Base-by-base conservation (phyloP, 1,284 basidiomycete species). In the Apiotrichum sp. region DNA sequence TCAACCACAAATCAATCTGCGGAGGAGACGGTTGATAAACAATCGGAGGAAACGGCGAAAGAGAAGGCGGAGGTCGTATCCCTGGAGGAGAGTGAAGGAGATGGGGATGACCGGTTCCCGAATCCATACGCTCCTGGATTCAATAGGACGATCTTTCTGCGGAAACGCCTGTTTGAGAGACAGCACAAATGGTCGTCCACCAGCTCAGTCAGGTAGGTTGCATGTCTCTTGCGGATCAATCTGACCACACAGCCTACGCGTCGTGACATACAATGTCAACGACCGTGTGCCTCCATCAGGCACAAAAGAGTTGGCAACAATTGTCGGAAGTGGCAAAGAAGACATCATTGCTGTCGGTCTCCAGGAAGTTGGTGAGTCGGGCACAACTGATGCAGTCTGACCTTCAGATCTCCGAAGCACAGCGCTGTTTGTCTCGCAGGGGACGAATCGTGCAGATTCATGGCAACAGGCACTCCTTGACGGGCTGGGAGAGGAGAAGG, bases 401-500 rank as follows among this genome's bases (percentile, higher is more conserved):
- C 41, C 16, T 22, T 5, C 41, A 66, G 72, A 74, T 40, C 63
- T 74, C 0, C 59, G 72, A 7, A 63, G 65, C 55, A 59, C 63
- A n/a, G 66, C 71, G 0, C 49, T 74, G 38, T 57, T 74, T 10
- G 51, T 72, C 3, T 67, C 71, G 6, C 71, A 71, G 41, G 70
- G 70, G 1, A 64, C 55, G 32, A 54, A 72, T 51, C 78, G 82
- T 14, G 81, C 81, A 0, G 65, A 78, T 14, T 75, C 79, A 43
- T 84, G 83, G 83, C 81, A 82, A 65, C 53, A 68, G 4, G 67
- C 72, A 33, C 70, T 83, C n/a, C 71, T 80, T 41, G 58, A 66
- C 0, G 81, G 79, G 68, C 71, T 84, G 3, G 80, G 82, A 32
- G 58, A 68, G 3, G 72, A 76, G 31, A 64, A 77, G 31, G 62